Evolutionary conservation across 2,329 filamentous ascomycete genomes (phyloP).

Genomic region (Hypoxylon sp.): DNA sequence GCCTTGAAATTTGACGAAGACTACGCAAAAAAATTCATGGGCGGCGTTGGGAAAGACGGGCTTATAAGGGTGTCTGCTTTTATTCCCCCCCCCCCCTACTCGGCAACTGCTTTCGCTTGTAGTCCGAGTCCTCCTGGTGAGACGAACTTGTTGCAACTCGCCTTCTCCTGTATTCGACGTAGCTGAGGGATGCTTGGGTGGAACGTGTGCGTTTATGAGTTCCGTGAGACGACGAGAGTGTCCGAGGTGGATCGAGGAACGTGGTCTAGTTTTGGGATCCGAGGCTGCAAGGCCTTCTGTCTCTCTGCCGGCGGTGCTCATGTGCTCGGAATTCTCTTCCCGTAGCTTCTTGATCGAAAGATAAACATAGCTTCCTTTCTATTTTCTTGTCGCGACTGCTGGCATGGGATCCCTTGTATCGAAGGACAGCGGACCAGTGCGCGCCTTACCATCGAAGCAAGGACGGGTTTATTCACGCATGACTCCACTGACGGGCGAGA

Average conservation of each 20-base stretch:
- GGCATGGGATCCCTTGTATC: constrained; percentile 21
- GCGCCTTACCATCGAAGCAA: constrained; percentile 27
- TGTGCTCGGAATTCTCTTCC: constrained; percentile 37
- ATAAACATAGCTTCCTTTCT: constrained; percentile 39
- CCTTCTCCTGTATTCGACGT: constrained; percentile 43
- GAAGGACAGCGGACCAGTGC: constrained; percentile 29
- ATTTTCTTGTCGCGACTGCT: constrained; percentile 11
- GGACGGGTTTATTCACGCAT: constrained; percentile 21
- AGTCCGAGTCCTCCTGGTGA: constrained; percentile 46
- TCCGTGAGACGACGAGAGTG: constrained; percentile 21
- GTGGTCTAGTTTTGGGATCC: constrained; percentile 31
- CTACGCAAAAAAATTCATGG: constrained; percentile 49
- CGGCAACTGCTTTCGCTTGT: constrained; percentile 48
- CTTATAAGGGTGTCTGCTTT: constrained; percentile 49
- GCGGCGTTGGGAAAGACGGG: constrained; percentile 53
- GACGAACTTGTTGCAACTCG: constrained; percentile 47
- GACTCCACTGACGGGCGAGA: constrained; percentile 16
- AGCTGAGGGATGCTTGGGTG: constrained; percentile 46
- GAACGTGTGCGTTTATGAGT: constrained; percentile 48
- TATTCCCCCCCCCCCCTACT: constrained; percentile 39
- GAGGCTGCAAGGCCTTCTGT: constrained; percentile 18
- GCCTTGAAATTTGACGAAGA: constrained; percentile 44
- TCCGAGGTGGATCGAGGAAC: constrained; percentile 20
- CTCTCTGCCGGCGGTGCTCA: constrained; percentile 23
- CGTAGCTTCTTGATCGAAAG: constrained; percentile 44